Base-by-base conservation (phyloP, 1,284 basidiomycete genomes). In the Porogramme epimiltina region DNA sequence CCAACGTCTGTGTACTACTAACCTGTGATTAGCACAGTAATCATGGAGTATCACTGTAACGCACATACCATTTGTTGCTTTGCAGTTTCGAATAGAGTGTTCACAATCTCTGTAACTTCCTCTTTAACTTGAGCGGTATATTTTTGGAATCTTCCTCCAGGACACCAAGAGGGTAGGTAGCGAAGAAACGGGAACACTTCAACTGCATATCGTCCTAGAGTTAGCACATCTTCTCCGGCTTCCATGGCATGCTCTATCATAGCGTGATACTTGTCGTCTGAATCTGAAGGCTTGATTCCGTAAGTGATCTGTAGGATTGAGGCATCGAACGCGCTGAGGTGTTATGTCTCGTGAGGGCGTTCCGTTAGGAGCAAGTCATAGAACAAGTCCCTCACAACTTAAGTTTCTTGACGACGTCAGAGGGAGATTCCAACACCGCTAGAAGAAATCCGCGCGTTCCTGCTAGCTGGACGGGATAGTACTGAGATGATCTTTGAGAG, bases 51-150 rank as follows among this genome's bases (percentile, higher is more conserved):
- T n/a, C n/a, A n/a, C 28, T 31, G 28, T 31, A 31, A 13, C n/a
- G n/a, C n/a, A 31, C 28, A 13, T 31, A 37, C 34, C 8, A 16
- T 37, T 9, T 18, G 10, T 16, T 37, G 9, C 34, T 37, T 37
- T 5, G 34, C 16, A 51, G 4, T 61, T 52, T 4, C 59, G 56
- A 19, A 58, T 60, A 22, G 62, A 64, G 65, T 66, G 24, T 24
- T 6, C 9, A 6, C 16, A 13, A 39, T 22, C 19, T 31, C 13
- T 9, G 9, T 16, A 6, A 37, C 16, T 5, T 37, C 34, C 16
- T 37, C n/a, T 18, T 37, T 37, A 16, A 16, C 10, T 16, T 37
- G 5, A 5, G 34, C 34, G 16, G 34, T 16, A 18, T 9, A 37
- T n/a, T 19, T 9, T n/a, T 26, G 5, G 38, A 47, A 47, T 40